phyloP scores from a whole-genome alignment of 2,329 filamentous ascomycete genomes.

The Volutella citrinella region DNA sequence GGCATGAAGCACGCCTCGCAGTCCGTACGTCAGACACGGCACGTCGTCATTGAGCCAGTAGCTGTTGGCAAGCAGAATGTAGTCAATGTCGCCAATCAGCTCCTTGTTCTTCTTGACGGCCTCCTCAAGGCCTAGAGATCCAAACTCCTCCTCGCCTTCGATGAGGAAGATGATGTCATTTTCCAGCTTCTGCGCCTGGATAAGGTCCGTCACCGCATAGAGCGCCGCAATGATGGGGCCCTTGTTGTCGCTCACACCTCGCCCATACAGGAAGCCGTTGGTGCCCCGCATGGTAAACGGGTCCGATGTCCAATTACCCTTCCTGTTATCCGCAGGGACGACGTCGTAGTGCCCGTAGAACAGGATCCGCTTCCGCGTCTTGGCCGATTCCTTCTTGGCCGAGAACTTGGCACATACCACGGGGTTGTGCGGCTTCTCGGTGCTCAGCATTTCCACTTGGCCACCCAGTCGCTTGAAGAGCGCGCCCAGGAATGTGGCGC shows the following conservation, averaged over 20 bases:
- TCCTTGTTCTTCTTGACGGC: slow-evolving; percentile 77
- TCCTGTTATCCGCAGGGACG: slow-evolving; percentile 80
- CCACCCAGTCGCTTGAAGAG: slow-evolving; percentile 92
- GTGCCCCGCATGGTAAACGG: slow-evolving; percentile 87
- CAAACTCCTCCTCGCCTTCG: slow-evolving; percentile 94
- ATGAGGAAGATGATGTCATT: slow-evolving; percentile 93
- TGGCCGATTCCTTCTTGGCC: slow-evolving; percentile 64
- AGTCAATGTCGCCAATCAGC: slow-evolving; percentile 86
- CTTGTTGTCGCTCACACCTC: slow-evolving; percentile 97
- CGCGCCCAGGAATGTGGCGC: slow-evolving; percentile 84
- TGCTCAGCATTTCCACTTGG: slow-evolving; percentile 84
- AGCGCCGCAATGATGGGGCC: slow-evolving; percentile 91
- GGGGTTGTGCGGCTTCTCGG: slow-evolving; percentile 76
- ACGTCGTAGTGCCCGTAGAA: slow-evolving; percentile 99
- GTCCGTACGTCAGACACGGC: slow-evolving; percentile 90
- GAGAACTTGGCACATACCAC: slow-evolving; percentile 90
- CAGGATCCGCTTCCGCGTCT: slow-evolving; percentile 76
- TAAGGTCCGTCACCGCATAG: slow-evolving; percentile 87
- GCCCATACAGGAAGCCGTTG: slow-evolving; percentile 90
- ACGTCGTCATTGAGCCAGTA: slow-evolving; percentile 98
- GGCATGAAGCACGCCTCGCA: slow-evolving; percentile 90
- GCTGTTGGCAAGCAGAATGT: slow-evolving; percentile 92
- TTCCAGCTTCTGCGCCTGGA: slow-evolving; percentile 76
- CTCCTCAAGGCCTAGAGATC: slow-evolving; percentile 85
- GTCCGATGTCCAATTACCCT: slow-evolving; percentile 79